Base-by-base conservation (phyloP, 352 stramenopile species). In the Phytopythium aichiense region DNA sequence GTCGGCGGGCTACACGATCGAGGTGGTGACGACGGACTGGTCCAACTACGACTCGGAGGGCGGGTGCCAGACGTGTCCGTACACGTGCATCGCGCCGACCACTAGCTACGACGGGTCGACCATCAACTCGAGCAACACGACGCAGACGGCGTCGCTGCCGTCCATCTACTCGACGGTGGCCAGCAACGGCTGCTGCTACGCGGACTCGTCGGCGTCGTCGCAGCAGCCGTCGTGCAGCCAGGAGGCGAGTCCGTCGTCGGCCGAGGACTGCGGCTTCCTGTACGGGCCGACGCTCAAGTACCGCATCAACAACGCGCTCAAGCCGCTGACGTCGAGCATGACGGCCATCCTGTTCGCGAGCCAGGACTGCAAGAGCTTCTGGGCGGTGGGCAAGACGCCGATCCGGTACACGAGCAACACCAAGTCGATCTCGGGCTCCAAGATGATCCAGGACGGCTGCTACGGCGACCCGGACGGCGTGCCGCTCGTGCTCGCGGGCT, bases 121-220 rank as follows among this genome's bases (percentile, higher is more conserved):
- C 58, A 84, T 95, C 65, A 95, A 95, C 69, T 61, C 81, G 0
- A 87, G 67, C 42, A 95, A 95, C 73, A 81, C 64, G 52, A 92
- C 87, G 51, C 69, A 83, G 64, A 84, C 87, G 62, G 70, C 79
- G 1, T 79, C 71, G 20, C 74, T 95, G 1, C 87, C 87, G 3
- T 61, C 72, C 49, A 89, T 95, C 64, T 95, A 95, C 73, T 83
- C 76, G 50, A 55, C 69, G 28, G 75, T 84, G 4, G 65, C 70
- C 25, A 74, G 69, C 56, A 95, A 95, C 66, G 87, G 87, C 46
- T 95, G 87, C 71, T 95, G 87, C 73, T 95, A 91, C 66, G 74
- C 84, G 12, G 71, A 83, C 50, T 68, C 73, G 16, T 76, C 71
- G 4, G 68, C 69, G 13, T 87, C 79, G 8, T 87, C 79, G 63